These are phyloP conservation scores for Sarocladium brachiariae DNA, from an alignment of 2,329 filamentous ascomycete genomes.

Conservation along the genomic window DNA sequence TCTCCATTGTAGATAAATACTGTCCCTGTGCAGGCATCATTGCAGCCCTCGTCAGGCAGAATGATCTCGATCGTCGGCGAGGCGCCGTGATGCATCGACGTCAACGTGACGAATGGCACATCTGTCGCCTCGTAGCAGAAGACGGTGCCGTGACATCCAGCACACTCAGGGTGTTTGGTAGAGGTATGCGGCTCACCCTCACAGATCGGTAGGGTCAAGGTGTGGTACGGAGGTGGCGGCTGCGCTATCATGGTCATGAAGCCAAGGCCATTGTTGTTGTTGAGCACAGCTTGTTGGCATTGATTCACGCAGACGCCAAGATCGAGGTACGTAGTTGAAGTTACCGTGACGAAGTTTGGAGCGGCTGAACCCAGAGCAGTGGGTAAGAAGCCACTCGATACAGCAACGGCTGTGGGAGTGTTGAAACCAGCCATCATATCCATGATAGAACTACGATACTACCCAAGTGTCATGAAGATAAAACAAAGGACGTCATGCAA, in stretches of 20 bases:
- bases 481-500: too few relatives aligned
- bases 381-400: not conserved
- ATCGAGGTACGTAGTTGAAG: constrained; percentile 14
- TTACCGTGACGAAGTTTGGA: constrained; percentile 9
- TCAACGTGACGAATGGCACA: constrained; percentile 18
- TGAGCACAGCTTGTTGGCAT: constrained; percentile 9
- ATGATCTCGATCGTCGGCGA: constrained; percentile 17
- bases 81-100: constrained; percentile 10
- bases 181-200: constrained; percentile 11
- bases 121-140: constrained; percentile 20
- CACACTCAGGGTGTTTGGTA: constrained; percentile 14
- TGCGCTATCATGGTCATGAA: not conserved
- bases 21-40: constrained; percentile 17
- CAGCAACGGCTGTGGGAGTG: not conserved
- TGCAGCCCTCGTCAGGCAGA: constrained; percentile 14
- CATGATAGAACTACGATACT: too few relatives aligned
- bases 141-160: constrained; percentile 19
- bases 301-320: constrained; percentile 13
- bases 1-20: constrained; percentile 17
- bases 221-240: constrained; percentile 9
- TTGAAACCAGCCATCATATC: not conserved
- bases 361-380: not conserved
- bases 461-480: too few relatives aligned
- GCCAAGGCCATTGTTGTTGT: not conserved
- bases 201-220: constrained; percentile 19